Conservation (phyloP, 257 asterid species). For the Primulina eburnea region DNA sequence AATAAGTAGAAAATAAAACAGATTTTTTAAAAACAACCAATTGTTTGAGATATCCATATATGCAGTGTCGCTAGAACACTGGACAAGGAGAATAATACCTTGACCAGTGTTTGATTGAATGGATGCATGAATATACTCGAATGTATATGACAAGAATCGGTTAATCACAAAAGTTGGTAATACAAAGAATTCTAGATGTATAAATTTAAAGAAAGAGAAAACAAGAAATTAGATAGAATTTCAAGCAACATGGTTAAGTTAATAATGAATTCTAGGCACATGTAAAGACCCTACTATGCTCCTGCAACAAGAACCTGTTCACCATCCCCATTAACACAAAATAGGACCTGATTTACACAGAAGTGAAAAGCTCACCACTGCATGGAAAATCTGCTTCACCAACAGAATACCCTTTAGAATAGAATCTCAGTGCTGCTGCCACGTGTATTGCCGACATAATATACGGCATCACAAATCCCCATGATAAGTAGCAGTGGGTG, state of each 20-base stretch:
- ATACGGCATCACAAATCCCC: conserved; percentile 91
- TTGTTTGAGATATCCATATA: conserved; percentile 10
- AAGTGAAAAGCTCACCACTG: conserved; percentile 51
- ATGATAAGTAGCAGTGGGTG: conserved; percentile 84
- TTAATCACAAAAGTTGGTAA: neutral
- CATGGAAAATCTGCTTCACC: conserved; percentile 54
- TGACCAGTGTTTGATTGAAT: neutral
- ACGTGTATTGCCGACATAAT: conserved; percentile 71
- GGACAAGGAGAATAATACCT: conserved; percentile 12
- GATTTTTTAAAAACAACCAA: neutral
- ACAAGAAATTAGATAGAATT: neutral
- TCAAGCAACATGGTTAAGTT: neutral
- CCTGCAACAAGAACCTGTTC: conserved; percentile 1
- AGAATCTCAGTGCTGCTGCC: conserved; percentile 67
- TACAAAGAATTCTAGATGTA: neutral
- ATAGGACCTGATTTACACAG: neutral
- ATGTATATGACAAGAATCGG: neutral
- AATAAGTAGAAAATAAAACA: neutral
- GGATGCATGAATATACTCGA: neutral
- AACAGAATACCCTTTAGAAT: conserved; percentile 48
- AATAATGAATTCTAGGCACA: neutral
- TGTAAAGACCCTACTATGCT: neutral
- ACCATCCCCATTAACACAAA: conserved; percentile 4
- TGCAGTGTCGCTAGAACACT: neutral
- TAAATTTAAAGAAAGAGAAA: neutral